Conservation (phyloP, 306 rosid species). For the Pachyrhizus erosus region DNA sequence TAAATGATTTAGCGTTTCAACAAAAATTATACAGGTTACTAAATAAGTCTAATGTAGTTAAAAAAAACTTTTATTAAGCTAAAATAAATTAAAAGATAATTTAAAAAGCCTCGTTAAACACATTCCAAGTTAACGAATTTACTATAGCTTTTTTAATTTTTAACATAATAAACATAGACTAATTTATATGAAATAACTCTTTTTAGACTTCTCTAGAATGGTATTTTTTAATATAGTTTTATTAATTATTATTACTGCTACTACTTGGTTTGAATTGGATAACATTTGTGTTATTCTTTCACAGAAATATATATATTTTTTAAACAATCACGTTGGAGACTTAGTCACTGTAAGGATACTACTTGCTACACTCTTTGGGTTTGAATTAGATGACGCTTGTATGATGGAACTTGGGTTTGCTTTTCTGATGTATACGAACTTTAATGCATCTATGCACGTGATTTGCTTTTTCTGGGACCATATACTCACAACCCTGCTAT, state of each 20-base stretch:
- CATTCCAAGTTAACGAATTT: neutral
- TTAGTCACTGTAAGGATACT: neutral
- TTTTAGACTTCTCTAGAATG: neutral
- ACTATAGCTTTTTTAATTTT: neutral
- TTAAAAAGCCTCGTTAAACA: neutral
- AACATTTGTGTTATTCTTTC: too few relatives aligned
- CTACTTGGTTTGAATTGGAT: neutral
- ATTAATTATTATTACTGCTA: neutral
- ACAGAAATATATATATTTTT: too few relatives aligned
- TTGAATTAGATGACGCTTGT: constrained; percentile 10
- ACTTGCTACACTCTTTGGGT: neutral
- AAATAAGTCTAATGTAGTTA: neutral
- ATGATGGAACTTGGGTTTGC: constrained; percentile 19
- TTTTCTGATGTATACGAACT: constrained; percentile 48
- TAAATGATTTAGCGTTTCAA: neutral
- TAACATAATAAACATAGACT: neutral
- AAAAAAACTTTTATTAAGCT: neutral
- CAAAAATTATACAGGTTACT: neutral
- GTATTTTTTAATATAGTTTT: neutral
- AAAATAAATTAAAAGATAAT: neutral
- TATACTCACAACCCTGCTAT: constrained; percentile 1
- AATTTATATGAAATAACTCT: neutral
- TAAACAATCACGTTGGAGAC: neutral
- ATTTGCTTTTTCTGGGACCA: constrained; percentile 56
- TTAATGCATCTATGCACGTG: constrained; percentile 72